Percentiles rank a stretch among this genome's conserved stretches.
These are phyloP conservation scores for Yarrowia sp. DNA, from an alignment of 805 yeast species.

Conservation along the genomic window DNA sequence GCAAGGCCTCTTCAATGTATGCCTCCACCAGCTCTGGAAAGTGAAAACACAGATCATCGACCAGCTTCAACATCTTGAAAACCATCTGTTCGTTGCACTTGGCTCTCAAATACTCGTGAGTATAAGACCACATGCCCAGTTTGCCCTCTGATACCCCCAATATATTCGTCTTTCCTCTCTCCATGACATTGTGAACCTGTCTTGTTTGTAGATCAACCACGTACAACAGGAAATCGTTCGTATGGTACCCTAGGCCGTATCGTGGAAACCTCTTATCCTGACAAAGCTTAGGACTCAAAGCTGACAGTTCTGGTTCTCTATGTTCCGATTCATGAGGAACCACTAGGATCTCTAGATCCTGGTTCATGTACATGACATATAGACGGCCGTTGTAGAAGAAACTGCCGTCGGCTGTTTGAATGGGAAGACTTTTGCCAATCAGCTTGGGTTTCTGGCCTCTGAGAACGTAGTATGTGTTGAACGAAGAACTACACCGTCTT, in stretches of 20 bases:
- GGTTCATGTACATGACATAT: neutral
- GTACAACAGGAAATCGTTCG: neutral
- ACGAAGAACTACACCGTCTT: neutral
- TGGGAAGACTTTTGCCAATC: neutral
- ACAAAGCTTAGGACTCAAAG: neutral
- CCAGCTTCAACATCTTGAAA: too few species aligned
- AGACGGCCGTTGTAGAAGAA: neutral
- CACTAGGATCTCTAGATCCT: neutral
- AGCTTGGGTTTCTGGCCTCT: neutral
- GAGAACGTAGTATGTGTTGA: neutral
- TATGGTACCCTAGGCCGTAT: neutral
- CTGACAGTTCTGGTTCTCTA: too few species aligned
- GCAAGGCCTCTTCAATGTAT: neutral
- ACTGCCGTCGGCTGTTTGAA: neutral
- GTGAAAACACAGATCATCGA: too few species aligned
- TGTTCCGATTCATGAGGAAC: neutral
- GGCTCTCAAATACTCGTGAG: neutral
- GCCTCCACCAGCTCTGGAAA: neutral
- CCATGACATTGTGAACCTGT: neutral
- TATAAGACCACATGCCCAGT: neutral
- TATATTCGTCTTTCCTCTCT: neutral
- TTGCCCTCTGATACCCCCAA: neutral
- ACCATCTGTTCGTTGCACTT: neutral
- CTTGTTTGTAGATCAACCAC: neutral
- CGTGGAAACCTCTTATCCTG: neutral